Evolutionary conservation across 129 eudicot species (phyloP).

Genomic region (Centaurea solstitialis): DNA sequence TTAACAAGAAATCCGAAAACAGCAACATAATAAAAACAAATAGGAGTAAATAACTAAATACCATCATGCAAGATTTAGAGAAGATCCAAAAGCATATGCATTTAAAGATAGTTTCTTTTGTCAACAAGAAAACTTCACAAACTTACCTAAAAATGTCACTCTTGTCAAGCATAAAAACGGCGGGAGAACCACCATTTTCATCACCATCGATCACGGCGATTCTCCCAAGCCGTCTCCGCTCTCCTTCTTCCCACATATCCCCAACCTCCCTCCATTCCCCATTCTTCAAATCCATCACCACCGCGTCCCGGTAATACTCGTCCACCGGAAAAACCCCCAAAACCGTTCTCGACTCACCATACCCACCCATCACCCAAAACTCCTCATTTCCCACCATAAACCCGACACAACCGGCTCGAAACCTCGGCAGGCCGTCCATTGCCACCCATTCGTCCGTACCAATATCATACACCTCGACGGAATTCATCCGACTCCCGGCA

Average conservation of each 20-base stretch:
- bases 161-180: slow-evolving; percentile 78
- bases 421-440: slow-evolving; percentile 70
- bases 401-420: slow-evolving; percentile 93
- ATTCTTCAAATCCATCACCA: slow-evolving; percentile 72
- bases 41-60: not conserved
- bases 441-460: slow-evolving; percentile 72
- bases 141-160: slow-evolving; percentile 75
- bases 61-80: not conserved
- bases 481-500: slow-evolving; percentile 87
- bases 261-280: slow-evolving; percentile 83
- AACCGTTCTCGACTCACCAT: slow-evolving; percentile 86
- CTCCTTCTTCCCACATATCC: slow-evolving; percentile 96
- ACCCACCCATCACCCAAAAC: slow-evolving; percentile 98
- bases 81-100: not conserved
- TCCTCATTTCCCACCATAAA: slow-evolving; percentile 63
- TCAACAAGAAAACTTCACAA: not conserved
- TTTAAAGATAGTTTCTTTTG: not conserved
- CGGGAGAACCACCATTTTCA: slow-evolving; percentile 45
- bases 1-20: not conserved
- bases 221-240: slow-evolving; percentile 67
- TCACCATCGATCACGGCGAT: slow-evolving; percentile 60
- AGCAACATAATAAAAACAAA: not conserved
- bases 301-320: slow-evolving; percentile 80
- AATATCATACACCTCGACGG: slow-evolving; percentile 87
- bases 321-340: slow-evolving; percentile 94